Base-by-base conservation (phyloP, 768 basidiomycete species). In the Suillus alpinus region DNA sequence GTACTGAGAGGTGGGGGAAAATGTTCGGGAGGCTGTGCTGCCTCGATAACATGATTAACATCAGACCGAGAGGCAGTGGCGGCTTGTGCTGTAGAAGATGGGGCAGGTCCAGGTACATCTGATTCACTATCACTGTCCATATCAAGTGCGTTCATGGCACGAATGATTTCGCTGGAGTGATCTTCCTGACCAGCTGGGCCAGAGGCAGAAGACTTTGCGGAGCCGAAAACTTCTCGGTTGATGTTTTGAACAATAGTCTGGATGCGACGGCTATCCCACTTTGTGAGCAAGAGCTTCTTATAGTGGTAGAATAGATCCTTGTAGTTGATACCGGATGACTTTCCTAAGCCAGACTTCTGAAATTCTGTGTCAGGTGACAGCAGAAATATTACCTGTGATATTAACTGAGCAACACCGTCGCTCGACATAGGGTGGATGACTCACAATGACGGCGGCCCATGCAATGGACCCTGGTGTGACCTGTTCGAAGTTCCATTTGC, bases 371-470 rank as follows among this genome's bases (percentile, higher is more conserved):
- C 29, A 40, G 32, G 32, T 31, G 26, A 44, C 29, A 39, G 39
- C 39, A 39, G 6, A 39, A 39, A 58, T 7, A 47, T 31, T 20
- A 31, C 41, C 46, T 58, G 29, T 34, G 20, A 26, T 18, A 18
- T 36, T 36, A 12, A 12, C 36, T n/a, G 14, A 20, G 46, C 16
- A 36, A 36, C 36, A 36, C 36, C 10, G 3, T 36, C 8, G 34
- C 34, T 36, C 8, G 10, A 10, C 36, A 36, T 36, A 36, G 36
- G 9, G 10, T 36, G 10, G 36, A 31, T 14, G 20, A 55, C 57
- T 44, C 31, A 58, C 57, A 18, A 58, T 58, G 9, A 46, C 36
- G 6, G 41, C 40, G 10, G 40, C 39, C 57, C 57, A 58, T 46
- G 44, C 57, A 47, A 58, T 31, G 9, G 32, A 46, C 4, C 57